Conservation (phyloP, 148 eudicot species). For the Rheum nobile region DNA sequence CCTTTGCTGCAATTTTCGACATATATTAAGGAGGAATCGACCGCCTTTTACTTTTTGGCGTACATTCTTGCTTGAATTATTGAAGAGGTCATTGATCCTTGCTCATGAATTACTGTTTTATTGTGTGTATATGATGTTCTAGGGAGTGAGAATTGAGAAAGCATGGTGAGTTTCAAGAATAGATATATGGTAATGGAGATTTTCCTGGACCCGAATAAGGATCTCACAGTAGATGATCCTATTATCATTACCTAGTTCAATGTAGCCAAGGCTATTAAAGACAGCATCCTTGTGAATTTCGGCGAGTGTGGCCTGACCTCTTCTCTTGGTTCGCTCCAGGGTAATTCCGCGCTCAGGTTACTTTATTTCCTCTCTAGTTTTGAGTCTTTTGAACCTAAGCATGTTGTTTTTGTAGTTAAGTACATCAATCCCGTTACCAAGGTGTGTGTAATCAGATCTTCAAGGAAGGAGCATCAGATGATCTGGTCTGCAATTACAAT, state of each 20-base stretch:
- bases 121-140: too few species aligned
- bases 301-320: constrained; percentile 97
- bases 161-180: constrained; percentile 88
- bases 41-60: too few species aligned
- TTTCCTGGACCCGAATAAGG: constrained; percentile 61
- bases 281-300: constrained; percentile 69
- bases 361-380: neutral
- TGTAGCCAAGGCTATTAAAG: constrained; percentile 58
- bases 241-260: constrained; percentile 49
- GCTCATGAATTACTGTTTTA: too few species aligned
- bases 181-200: constrained; percentile 86
- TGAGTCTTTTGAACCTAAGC: neutral
- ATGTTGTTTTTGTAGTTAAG: constrained; percentile 66
- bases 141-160: constrained; percentile 7
- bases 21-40: too few species aligned
- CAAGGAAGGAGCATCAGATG: constrained; percentile 78
- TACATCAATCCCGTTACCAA: constrained; percentile 89
- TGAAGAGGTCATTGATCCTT: too few species aligned
- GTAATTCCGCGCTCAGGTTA: constrained; percentile 19
- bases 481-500: constrained; percentile 78
- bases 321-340: constrained; percentile 63
- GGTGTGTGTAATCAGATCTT: constrained; percentile 61
- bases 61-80: too few species aligned
- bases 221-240: constrained; percentile 39
- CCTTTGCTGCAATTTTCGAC: too few species aligned